These are phyloP conservation scores for Inga laurina DNA, from an alignment of 306 rosid genomes.

Conservation along the genomic window DNA sequence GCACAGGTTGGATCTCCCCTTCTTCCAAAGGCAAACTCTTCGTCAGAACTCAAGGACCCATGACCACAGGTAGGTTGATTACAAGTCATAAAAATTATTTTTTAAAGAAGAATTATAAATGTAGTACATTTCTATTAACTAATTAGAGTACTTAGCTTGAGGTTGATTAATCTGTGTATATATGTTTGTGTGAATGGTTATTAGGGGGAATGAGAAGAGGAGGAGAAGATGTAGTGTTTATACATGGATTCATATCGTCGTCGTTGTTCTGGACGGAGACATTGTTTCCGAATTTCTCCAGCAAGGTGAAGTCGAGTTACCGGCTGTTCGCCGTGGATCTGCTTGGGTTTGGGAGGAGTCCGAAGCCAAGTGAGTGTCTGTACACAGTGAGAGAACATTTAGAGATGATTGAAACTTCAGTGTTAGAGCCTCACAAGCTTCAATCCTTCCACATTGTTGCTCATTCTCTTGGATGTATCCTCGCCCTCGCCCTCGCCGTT, in stretches of 20 bases:
- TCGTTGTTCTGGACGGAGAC: conserved; percentile 95
- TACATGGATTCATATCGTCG: conserved; percentile 93
- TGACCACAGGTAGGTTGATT: background rate
- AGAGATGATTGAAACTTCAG: conserved; percentile 79
- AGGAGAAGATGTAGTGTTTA: conserved; percentile 76
- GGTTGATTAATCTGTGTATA: background rate
- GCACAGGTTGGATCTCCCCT: conserved; percentile 62
- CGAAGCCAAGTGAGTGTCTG: conserved; percentile 79
- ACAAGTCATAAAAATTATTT: no score
- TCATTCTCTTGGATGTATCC: conserved; percentile 88
- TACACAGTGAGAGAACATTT: conserved; percentile 85
- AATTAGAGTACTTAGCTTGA: background rate
- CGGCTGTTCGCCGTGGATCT: conserved; percentile 87
- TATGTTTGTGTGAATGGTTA: background rate
- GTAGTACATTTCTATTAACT: background rate
- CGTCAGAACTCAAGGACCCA: conserved; percentile 59
- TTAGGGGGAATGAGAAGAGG: background rate
- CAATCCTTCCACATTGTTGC: conserved; percentile 93
- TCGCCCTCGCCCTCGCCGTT: conserved; percentile 85
- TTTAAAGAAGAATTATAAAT: no score
- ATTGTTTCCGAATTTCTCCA: conserved; percentile 75
- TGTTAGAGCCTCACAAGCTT: conserved; percentile 69
- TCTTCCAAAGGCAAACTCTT: conserved; percentile 49
- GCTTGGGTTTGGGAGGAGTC: conserved; percentile 93
- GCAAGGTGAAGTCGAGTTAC: conserved; percentile 45